These are phyloP conservation scores for Zygoascus ofunaensis DNA, from an alignment of 805 yeast species.

Conservation along the genomic window DNA sequence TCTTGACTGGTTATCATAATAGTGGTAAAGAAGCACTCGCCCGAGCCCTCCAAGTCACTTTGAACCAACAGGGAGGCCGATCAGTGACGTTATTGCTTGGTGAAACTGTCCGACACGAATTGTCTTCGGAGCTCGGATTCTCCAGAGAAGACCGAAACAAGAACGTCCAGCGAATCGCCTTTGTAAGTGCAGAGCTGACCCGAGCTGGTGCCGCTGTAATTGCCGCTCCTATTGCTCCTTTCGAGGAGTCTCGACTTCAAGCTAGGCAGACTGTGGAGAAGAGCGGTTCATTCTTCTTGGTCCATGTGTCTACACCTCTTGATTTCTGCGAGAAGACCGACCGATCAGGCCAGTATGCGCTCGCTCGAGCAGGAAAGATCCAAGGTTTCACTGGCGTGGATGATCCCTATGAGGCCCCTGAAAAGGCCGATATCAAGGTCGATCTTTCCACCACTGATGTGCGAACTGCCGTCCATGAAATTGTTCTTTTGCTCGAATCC, in stretches of 20 bases:
- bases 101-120: constrained; percentile 33
- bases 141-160: constrained; percentile 32
- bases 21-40: constrained; percentile 59
- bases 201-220: constrained; percentile 92
- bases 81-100: constrained; percentile 53
- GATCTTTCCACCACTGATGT: constrained; percentile 48
- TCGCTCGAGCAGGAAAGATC: constrained; percentile 39
- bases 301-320: constrained; percentile 43
- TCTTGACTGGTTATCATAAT: constrained; percentile 50
- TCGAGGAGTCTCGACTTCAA: constrained; percentile 34
- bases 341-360: constrained; percentile 42
- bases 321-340: constrained; percentile 39
- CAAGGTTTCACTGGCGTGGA: constrained; percentile 40
- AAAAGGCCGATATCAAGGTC: constrained; percentile 49
- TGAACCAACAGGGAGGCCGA: constrained; percentile 86
- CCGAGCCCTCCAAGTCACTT: constrained; percentile 78
- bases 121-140: constrained; percentile 35
- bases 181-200: constrained; percentile 64
- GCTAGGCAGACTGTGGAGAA: constrained; percentile 39
- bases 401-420: constrained; percentile 39
- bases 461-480: constrained; percentile 63
- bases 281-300: constrained; percentile 43
- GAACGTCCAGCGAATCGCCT: constrained; percentile 43
- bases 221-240: constrained; percentile 46
- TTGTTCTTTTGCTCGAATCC: constrained; percentile 63